Evolutionary conservation across 306 rosid genomes (phyloP).

Genomic region (Begonia peltatifolia): DNA sequence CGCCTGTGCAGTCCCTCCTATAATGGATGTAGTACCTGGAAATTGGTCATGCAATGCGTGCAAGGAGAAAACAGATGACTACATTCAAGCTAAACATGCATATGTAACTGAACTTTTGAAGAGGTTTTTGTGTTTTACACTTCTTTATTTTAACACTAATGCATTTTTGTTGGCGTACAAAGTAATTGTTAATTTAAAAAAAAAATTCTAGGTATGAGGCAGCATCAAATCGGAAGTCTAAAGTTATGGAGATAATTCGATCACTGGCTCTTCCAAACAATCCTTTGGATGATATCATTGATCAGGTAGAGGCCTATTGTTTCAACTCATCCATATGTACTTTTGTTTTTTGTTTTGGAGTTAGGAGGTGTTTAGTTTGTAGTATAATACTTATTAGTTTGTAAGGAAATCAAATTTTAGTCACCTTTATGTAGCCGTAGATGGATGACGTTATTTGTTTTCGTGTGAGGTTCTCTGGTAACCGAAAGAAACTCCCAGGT

Average conservation of each 20-base stretch:
- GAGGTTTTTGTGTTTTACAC: constrained; percentile 32
- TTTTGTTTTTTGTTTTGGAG: constrained; percentile 1
- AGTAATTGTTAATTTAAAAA: not conserved
- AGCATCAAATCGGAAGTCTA: constrained; percentile 66
- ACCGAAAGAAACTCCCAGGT: no score
- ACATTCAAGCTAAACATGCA: constrained; percentile 58
- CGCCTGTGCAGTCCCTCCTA: constrained; percentile 74
- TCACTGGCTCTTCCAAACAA: constrained; percentile 87
- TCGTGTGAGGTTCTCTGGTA: no score
- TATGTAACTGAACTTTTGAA: constrained; percentile 57
- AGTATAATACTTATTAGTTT: no score
- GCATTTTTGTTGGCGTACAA: no score
- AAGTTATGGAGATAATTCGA: constrained; percentile 62
- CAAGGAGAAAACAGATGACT: constrained; percentile 84
- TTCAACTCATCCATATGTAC: constrained; percentile 6
- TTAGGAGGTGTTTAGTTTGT: no score
- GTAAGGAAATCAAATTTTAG: no score
- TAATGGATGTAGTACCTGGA: constrained; percentile 51
- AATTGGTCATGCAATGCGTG: constrained; percentile 94
- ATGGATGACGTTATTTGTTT: no score
- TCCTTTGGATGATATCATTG: constrained; percentile 92
- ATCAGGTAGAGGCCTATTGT: constrained; percentile 39
- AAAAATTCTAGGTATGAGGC: constrained; percentile 54
- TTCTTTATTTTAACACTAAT: constrained; percentile 5
- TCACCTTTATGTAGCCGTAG: no score